Evolutionary conservation across 2,329 filamentous ascomycete genomes (phyloP).

Genomic region (Rutstroemia sp.): DNA sequence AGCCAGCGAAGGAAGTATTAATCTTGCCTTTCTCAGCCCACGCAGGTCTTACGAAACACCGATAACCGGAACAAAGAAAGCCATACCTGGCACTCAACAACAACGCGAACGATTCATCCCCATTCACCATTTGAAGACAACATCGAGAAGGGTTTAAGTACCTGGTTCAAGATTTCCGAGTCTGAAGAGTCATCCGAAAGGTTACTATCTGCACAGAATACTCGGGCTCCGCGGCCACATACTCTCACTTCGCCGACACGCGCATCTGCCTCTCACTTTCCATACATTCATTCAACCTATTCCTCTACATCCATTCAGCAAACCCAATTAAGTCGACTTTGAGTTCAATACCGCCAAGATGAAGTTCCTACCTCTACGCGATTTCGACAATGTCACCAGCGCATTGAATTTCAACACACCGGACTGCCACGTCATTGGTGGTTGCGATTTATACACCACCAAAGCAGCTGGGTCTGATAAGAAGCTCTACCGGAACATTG

Average conservation of each 20-base stretch:
- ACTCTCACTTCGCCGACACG: constrained; percentile 22
- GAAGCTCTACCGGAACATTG: constrained; percentile 94
- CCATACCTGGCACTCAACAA: constrained; percentile 15
- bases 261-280: constrained; percentile 13
- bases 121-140: constrained; percentile 8
- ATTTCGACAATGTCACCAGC: constrained; percentile 86
- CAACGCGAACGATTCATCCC: neutral
- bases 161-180: constrained; percentile 29
- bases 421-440: constrained; percentile 85
- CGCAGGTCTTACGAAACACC: constrained; percentile 28
- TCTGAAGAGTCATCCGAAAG: constrained; percentile 29
- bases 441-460: constrained; percentile 94
- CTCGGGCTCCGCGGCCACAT: constrained; percentile 27
- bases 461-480: constrained; percentile 94
- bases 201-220: constrained; percentile 26
- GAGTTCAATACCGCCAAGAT: constrained; percentile 24
- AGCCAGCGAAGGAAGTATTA: constrained; percentile 38
- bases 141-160: constrained; percentile 24
- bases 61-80: constrained; percentile 9
- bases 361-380: constrained; percentile 85
- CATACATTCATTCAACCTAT: constrained; percentile 3
- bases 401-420: constrained; percentile 93
- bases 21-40: constrained; percentile 35
- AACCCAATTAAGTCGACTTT: constrained; percentile 15
- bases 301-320: constrained; percentile 20